Conservation (phyloP, 2,329 filamentous ascomycete genomes). For the Exophiala oligosperma region DNA sequence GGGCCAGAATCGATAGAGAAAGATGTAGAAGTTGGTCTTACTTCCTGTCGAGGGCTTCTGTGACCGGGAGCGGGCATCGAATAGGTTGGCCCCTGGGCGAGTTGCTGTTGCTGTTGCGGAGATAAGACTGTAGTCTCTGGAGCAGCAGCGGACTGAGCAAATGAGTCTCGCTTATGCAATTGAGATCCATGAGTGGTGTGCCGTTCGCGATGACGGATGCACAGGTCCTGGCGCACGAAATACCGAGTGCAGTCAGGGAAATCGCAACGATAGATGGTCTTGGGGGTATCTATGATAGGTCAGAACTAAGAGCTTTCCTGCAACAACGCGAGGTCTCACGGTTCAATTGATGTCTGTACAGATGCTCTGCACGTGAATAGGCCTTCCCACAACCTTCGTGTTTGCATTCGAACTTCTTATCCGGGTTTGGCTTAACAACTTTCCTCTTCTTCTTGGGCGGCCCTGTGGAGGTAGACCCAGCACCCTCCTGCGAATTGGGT, state of each 20-base stretch:
- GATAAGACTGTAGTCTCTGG: conserved; percentile 19
- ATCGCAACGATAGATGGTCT: conserved; percentile 92
- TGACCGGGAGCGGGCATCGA: conserved; percentile 37
- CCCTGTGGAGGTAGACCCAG: conserved; percentile 4
- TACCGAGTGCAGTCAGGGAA: conserved; percentile 86
- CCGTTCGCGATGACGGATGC: conserved; percentile 78
- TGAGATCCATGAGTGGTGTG: conserved; percentile 66
- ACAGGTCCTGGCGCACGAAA: conserved; percentile 91
- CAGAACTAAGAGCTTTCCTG: neutral
- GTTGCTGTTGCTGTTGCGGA: conserved; percentile 22
- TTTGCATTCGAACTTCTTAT: conserved; percentile 72
- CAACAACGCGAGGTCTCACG: conserved; percentile 54
- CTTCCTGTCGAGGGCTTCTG: conserved; percentile 14
- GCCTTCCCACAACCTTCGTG: conserved; percentile 89
- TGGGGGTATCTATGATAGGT: conserved; percentile 69
- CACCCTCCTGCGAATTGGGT: neutral
- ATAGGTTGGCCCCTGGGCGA: conserved; percentile 28
- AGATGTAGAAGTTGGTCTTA: neutral
- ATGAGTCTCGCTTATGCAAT: conserved; percentile 50
- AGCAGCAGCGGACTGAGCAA: conserved; percentile 35
- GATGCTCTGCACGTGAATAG: conserved; percentile 92
- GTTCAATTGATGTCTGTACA: conserved; percentile 95
- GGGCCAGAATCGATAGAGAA: conserved; percentile 4
- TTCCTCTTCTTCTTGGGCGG: conserved; percentile 44
- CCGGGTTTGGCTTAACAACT: conserved; percentile 45